Evolutionary conservation across 192 early-diverging fungal genomes (phyloP).

Genomic region (Backusella psychrophila): DNA sequence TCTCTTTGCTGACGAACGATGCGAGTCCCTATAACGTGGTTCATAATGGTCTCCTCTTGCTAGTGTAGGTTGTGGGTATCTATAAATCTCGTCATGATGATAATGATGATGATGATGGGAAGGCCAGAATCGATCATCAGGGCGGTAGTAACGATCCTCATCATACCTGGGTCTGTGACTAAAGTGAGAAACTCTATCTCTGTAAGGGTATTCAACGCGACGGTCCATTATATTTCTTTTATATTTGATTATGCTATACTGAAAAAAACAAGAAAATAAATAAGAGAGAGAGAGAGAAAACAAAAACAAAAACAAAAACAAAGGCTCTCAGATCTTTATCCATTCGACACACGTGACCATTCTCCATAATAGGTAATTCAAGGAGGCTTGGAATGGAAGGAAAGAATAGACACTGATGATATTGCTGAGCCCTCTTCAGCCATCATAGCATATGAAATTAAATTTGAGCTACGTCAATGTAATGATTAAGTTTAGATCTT

Average conservation of each 20-base stretch:
- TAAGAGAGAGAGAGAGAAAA: background rate
- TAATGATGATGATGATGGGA: background rate
- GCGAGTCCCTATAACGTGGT: background rate
- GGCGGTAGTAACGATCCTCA: background rate
- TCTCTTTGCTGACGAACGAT: background rate
- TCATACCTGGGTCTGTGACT: background rate
- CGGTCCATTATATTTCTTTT: background rate
- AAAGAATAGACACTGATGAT: background rate
- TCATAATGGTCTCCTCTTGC: background rate
- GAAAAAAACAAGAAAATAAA: background rate
- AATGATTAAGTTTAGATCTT: no score
- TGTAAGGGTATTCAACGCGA: background rate
- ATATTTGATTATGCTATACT: background rate
- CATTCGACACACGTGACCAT: background rate
- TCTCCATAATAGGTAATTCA: background rate
- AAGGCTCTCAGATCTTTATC: background rate
- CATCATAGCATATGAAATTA: no score
- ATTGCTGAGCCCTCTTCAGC: no score
- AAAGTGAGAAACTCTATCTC: background rate
- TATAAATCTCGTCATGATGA: background rate
- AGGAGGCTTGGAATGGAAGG: background rate
- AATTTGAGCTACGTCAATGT: no score
- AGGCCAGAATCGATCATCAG: background rate
- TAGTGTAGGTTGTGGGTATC: background rate
- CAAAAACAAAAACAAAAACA: background rate